Evolutionary conservation across 441 rosid genomes (phyloP).

Genomic region (Bruguiera hainesii): DNA sequence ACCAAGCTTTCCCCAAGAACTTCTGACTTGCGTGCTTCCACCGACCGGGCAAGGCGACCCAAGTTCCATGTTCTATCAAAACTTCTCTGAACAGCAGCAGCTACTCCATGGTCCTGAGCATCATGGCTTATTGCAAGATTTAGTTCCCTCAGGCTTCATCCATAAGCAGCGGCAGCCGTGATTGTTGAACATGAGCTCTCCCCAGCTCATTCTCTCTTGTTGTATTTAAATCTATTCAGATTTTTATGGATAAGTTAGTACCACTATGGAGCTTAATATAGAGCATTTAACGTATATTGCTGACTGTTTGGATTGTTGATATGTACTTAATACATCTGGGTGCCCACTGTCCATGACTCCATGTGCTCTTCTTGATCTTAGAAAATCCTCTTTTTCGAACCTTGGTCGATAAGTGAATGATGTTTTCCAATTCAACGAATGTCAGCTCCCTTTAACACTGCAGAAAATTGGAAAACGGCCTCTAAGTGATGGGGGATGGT

Average conservation of each 20-base stretch:
- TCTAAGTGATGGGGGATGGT: neutral
- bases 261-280: constrained; percentile 1
- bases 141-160: constrained; percentile 33
- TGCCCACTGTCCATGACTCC: neutral
- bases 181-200: neutral
- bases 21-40: constrained; percentile 20
- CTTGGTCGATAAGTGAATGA: neutral
- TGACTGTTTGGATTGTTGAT: neutral
- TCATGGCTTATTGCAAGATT: constrained; percentile 43
- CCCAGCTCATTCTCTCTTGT: neutral
- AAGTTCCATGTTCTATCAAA: constrained; percentile 3
- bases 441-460: neutral
- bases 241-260: neutral
- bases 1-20: constrained; percentile 20
- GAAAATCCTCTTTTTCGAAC: neutral
- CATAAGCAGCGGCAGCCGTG: neutral
- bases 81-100: constrained; percentile 24
- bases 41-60: neutral
- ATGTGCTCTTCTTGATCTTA: neutral
- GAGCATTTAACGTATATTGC: neutral
- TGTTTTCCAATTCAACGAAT: neutral
- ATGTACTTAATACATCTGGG: neutral
- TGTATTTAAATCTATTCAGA: neutral
- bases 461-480: neutral
- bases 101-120: constrained; percentile 32